Evolutionary conservation across 2,329 filamentous ascomycete species (phyloP).

Genomic region (Fusarium abutilonis): DNA sequence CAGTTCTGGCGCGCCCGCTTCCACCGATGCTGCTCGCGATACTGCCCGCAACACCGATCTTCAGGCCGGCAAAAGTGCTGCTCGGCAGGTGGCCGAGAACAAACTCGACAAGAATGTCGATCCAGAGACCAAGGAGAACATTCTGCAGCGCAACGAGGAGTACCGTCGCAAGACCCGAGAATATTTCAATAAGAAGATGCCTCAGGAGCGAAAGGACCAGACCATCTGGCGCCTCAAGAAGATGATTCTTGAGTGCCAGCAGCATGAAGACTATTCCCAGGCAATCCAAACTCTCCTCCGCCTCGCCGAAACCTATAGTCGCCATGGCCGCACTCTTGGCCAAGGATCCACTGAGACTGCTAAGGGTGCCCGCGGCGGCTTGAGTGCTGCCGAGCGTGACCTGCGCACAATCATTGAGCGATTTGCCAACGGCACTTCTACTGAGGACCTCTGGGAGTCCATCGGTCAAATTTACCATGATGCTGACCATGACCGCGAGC

Average conservation of each 20-base stretch:
- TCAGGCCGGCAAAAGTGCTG: conserved; percentile 47
- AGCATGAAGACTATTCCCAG: conserved; percentile 90
- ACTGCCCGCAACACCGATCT: conserved; percentile 55
- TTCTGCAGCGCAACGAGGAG: conserved; percentile 56
- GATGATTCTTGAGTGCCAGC: conserved; percentile 96
- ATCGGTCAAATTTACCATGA: conserved; percentile 88
- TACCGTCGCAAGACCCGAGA: conserved; percentile 66
- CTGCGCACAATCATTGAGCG: conserved; percentile 86
- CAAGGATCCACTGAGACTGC: conserved; percentile 73
- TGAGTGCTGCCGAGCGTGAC: conserved; percentile 80
- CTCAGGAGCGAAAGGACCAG: conserved; percentile 91
- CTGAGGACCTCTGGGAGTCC: conserved; percentile 84
- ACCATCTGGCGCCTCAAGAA: conserved; percentile 93
- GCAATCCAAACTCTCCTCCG: conserved; percentile 89
- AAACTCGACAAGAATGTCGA: conserved; percentile 68
- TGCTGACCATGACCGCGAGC: conserved; percentile 85
- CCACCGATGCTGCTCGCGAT: conserved; percentile 40
- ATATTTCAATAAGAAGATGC: conserved; percentile 88
- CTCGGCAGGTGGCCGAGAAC: conserved; percentile 61
- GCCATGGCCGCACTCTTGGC: conserved; percentile 74
- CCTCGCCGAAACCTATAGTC: conserved; percentile 85
- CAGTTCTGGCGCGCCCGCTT: conserved; percentile 52
- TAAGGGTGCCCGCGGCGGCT: conserved; percentile 74
- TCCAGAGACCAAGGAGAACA: conserved; percentile 68
- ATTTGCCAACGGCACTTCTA: conserved; percentile 93